A percentile compares a stretch with the other conserved stretches of the same genome.
These are phyloP conservation scores for Microsporum ferrugineum DNA, from an alignment of 2,329 filamentous ascomycete species.

Conservation along the genomic window DNA sequence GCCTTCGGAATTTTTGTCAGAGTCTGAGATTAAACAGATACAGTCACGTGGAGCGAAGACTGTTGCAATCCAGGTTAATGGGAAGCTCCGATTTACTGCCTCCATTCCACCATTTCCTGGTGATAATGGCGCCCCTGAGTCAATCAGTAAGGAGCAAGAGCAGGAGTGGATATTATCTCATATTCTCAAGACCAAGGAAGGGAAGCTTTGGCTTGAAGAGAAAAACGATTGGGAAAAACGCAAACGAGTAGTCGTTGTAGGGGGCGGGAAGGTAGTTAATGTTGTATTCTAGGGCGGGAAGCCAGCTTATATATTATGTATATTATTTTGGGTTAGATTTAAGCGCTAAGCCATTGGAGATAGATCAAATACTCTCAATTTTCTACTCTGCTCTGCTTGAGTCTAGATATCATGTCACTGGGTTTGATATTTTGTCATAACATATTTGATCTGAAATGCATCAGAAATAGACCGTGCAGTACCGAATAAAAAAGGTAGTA, in stretches of 20 bases:
- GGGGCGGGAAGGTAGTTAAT: slow-evolving; percentile 59
- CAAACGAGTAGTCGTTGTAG: slow-evolving; percentile 56
- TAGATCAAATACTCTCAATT: not conserved
- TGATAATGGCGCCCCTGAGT: not conserved
- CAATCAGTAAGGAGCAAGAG: slow-evolving; percentile 26
- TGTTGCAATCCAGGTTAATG: slow-evolving; percentile 64
- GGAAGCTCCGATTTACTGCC: slow-evolving; percentile 60
- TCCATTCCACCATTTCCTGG: slow-evolving; percentile 46
- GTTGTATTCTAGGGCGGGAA: slow-evolving; percentile 46
- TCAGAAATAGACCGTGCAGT: not conserved
- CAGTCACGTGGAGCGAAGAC: slow-evolving; percentile 41
- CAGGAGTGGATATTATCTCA: slow-evolving; percentile 50
- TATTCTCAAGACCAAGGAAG: slow-evolving; percentile 52
- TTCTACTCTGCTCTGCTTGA: not conserved
- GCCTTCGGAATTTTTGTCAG: slow-evolving; percentile 38
- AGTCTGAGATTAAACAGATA: slow-evolving; percentile 31
- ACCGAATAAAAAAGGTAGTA: not conserved
- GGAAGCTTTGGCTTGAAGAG: slow-evolving; percentile 44
- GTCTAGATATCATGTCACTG: not conserved
- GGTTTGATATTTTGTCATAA: not conserved
- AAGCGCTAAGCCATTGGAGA: not conserved
- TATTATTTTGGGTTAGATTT: not conserved
- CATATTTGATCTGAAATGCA: not conserved
- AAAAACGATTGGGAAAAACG: slow-evolving; percentile 42
- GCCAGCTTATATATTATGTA: not conserved